These are phyloP conservation scores for Penicillium coffeae DNA, from an alignment of 495 filamentous ascomycete genomes.

Conservation along the genomic window DNA sequence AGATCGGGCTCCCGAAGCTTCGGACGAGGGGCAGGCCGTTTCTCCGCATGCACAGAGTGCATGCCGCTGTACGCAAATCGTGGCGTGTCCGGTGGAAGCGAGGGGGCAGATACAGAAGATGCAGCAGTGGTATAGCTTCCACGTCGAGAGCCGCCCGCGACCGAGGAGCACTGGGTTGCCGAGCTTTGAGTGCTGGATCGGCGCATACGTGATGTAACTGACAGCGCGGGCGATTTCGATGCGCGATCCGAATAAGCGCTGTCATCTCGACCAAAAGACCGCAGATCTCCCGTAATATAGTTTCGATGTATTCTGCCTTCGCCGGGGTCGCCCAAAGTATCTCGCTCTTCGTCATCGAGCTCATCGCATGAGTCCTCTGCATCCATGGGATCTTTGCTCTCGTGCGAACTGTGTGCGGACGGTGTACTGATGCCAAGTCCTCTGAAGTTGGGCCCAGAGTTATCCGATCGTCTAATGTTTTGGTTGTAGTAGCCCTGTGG, in stretches of 20 bases:
- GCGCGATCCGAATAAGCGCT: constrained; percentile 22
- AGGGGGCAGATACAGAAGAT: constrained; percentile 27
- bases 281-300: constrained; percentile 9
- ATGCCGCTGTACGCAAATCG: constrained; percentile 14
- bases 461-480: constrained; percentile 19
- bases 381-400: constrained; percentile 1
- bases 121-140: constrained; percentile 35
- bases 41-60: constrained; percentile 23
- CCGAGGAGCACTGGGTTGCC: constrained; percentile 20
- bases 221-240: constrained; percentile 39
- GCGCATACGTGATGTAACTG: constrained; percentile 45
- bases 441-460: constrained; percentile 1
- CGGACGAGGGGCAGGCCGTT: constrained; percentile 19
- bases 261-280: constrained; percentile 6
- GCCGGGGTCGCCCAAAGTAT: constrained; percentile 12
- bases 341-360: constrained; percentile 18
- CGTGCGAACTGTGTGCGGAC: background rate
- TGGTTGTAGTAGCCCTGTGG: constrained; percentile 40
- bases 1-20: constrained; percentile 22
- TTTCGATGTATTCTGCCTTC: constrained; percentile 1
- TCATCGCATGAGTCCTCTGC: constrained; percentile 25
- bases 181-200: constrained; percentile 35
- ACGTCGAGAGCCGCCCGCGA: constrained; percentile 32
- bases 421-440: constrained; percentile 12
- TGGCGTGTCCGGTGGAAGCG: constrained; percentile 28